Evolutionary conservation across 176 grass and related monocot genomes (phyloP), one percentile per base, ranked within the genome.

Genomic region (Hsuehochloa calcarea): DNA sequence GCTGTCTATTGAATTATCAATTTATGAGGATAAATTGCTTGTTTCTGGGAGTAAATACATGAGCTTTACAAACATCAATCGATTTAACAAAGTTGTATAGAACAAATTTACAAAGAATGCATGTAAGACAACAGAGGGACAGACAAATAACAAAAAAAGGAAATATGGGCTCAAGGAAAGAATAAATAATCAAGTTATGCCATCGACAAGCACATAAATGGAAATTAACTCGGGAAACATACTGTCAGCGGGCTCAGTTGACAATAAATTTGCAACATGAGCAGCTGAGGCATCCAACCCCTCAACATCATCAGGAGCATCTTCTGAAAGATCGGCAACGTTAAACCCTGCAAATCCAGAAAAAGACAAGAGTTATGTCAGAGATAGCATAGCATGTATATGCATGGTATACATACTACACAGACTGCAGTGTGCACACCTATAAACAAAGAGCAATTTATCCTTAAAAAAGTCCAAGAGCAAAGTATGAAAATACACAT

Each of bases 231-330:
- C 1, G 5, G 43, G 60, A 84, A 81, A 39, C 86, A 87, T 96
- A 99, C 96, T 92, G 73, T 96, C 93, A 37, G 90, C 49, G 8
- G 96, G 96, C 58, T 99, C 96, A 19, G 96, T 94, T 59, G 96
- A 99, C 75, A 99, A 86, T 45, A 99, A 80, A 84, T 99, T 99
- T 52, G 93, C 96, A 56, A 99, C 96, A 90, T 99, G 93, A 63
- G 93, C 84, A 80, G 96, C 93, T 44, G 96, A 91, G 27, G 93
- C 88, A 90, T 99, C 96, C 91, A 96, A 58, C 27, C 96, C 96
- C 86, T 92, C 91, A 49, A 90, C 56, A 85, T 99, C 93, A 86
- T 88, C 86, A 86, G 90, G 84, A 75, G 87, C 82, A 60, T 94
- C 90, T 72, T 96, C 93, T 74, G 96, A 96, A 64, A 99, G 88